A percentile compares a stretch with the other conserved stretches of the same genome.
These are phyloP conservation scores for Peterozyma xylosa DNA, from an alignment of 805 yeast genomes.

Conservation along the genomic window DNA sequence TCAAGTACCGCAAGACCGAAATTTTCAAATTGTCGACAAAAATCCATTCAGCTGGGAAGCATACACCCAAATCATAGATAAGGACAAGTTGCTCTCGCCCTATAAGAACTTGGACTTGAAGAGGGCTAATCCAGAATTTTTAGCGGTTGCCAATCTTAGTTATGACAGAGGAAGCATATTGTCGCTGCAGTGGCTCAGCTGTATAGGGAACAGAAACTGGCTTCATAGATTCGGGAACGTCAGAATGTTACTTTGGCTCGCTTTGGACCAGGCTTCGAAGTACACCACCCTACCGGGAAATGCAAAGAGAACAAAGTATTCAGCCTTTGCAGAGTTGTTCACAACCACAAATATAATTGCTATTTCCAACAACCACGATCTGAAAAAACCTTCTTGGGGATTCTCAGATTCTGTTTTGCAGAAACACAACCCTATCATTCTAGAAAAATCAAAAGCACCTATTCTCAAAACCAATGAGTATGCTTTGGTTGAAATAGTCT, in stretches of 20 bases:
- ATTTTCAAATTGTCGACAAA: conserved; percentile 24
- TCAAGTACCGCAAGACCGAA: background rate
- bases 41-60: conserved; percentile 71
- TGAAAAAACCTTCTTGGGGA: no score
- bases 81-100: conserved; percentile 29
- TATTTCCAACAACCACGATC: conserved; percentile 17
- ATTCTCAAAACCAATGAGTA: conserved; percentile 6
- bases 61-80: conserved; percentile 38
- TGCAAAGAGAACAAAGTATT: conserved; percentile 47
- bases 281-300: conserved; percentile 50
- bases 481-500: conserved; percentile 19
- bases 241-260: conserved; percentile 63
- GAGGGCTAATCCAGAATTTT: conserved; percentile 15
- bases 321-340: conserved; percentile 58
- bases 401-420: conserved; percentile 15
- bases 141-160: conserved; percentile 21
- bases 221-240: conserved; percentile 60
- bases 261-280: conserved; percentile 52
- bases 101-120: background rate
- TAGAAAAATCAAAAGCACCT: conserved; percentile 29
- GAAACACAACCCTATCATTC: conserved; percentile 21
- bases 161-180: conserved; percentile 54
- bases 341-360: conserved; percentile 56
- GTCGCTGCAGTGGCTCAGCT: conserved; percentile 66
- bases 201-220: conserved; percentile 69